These are phyloP conservation scores for Mortierella sp. DNA, from an alignment of 371 early-diverging fungal species.

Conservation along the genomic window DNA sequence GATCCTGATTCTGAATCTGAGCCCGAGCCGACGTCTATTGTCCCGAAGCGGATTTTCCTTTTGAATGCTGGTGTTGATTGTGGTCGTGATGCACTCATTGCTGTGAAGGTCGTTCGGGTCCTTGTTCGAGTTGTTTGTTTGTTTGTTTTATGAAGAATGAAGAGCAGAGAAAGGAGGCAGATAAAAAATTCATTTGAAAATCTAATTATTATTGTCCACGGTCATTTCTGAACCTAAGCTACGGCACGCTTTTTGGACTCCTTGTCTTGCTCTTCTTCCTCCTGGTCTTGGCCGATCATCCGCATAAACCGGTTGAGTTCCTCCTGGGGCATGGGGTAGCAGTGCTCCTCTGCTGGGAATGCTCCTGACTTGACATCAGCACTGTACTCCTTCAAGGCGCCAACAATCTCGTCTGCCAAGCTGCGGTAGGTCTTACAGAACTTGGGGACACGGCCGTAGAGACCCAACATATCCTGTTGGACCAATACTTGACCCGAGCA, in stretches of 20 bases:
- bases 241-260: background rate
- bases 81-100: slow-evolving; percentile 21
- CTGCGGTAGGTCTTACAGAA: slow-evolving; percentile 93
- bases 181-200: background rate
- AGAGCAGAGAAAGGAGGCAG: background rate
- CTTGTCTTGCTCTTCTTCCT: slow-evolving; percentile 5
- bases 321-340: slow-evolving; percentile 77
- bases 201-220: background rate
- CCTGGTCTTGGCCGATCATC: slow-evolving; percentile 26
- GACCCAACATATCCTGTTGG: slow-evolving; percentile 88
- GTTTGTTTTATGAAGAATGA: background rate
- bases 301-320: slow-evolving; percentile 68
- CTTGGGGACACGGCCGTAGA: slow-evolving; percentile 64
- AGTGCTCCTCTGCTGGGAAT: slow-evolving; percentile 87
- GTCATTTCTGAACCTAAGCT: background rate
- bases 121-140: background rate
- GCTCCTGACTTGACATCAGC: slow-evolving; percentile 80
- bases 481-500: slow-evolving; percentile 96
- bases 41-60: slow-evolving; percentile 17
- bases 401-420: slow-evolving; percentile 76
- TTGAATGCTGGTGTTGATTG: background rate
- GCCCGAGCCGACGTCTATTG: slow-evolving; percentile 15
- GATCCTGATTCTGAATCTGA: slow-evolving; percentile 31
- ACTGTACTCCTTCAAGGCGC: slow-evolving; percentile 79
- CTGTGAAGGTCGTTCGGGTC: background rate